phyloP scores from a whole-genome alignment of 176 grass and related monocot species.

The Carex kokanica region DNA sequence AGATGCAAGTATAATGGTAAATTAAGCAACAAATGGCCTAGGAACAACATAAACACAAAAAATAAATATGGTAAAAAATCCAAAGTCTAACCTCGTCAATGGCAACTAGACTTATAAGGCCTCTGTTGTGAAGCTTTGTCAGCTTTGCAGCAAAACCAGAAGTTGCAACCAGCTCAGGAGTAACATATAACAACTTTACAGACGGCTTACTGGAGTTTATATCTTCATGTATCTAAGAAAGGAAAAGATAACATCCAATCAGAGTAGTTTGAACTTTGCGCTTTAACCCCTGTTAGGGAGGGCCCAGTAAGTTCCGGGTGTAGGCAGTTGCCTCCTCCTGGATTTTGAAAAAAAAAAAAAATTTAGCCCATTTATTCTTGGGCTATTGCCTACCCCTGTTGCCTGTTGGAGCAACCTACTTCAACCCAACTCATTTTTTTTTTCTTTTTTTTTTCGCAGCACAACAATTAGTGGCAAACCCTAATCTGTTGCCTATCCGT shows the following conservation, averaged over 20 bases:
- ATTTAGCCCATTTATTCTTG: too few relatives aligned
- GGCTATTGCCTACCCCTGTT: too few relatives aligned
- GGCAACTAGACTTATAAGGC: constrained; percentile 68
- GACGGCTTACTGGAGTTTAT: constrained; percentile 73
- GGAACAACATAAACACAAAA: constrained; percentile 26
- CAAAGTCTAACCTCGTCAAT: constrained; percentile 74
- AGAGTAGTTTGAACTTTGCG: not conserved
- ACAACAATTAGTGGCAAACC: too few relatives aligned
- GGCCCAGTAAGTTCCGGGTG: too few relatives aligned
- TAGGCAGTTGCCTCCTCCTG: too few relatives aligned
- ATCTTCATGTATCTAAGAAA: constrained; percentile 81
- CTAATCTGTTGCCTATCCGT: too few relatives aligned
- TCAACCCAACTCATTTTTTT: too few relatives aligned
- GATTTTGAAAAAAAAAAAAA: too few relatives aligned
- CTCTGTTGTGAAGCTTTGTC: constrained; percentile 77
- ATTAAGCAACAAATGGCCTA: constrained; percentile 19
- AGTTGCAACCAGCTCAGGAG: constrained; percentile 87
- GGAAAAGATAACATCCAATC: not conserved
- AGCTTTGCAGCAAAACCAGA: constrained; percentile 70
- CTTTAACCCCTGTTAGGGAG: not conserved
- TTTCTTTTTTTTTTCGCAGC: too few relatives aligned
- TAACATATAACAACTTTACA: constrained; percentile 88
- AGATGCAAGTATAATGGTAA: constrained; percentile 24
- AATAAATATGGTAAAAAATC: constrained; percentile 19
- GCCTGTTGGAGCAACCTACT: too few relatives aligned